Evolutionary conservation across 805 yeast species (phyloP).

Genomic region (Saccharomycopsis fibuligera): DNA sequence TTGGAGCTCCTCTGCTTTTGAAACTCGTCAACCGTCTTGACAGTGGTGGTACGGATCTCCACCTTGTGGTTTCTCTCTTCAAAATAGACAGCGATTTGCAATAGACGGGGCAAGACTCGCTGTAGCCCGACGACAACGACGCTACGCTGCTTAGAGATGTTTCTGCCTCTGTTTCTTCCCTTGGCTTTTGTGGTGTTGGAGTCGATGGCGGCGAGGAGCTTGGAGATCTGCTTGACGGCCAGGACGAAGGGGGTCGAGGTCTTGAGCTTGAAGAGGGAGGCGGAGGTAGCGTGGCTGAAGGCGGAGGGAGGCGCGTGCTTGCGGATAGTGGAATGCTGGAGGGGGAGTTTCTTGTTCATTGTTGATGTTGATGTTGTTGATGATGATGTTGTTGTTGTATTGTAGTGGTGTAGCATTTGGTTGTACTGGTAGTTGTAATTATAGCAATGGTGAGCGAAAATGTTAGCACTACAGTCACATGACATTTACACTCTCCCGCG

Average conservation of each 20-base stretch:
- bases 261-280: conserved; percentile 51
- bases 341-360: too few species aligned
- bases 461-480: too few species aligned
- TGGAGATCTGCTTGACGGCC: conserved; percentile 59
- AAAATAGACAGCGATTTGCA: conserved; percentile 58
- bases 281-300: conserved; percentile 38
- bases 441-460: too few species aligned
- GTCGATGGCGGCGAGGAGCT: conserved; percentile 33
- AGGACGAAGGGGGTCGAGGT: conserved; percentile 66
- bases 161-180: conserved; percentile 26
- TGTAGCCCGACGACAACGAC: conserved; percentile 74
- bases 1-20: conserved; percentile 26
- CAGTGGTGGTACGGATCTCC: conserved; percentile 57
- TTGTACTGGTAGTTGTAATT: too few species aligned
- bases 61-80: conserved; percentile 46
- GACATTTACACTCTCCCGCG: too few species aligned
- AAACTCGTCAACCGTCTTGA: conserved; percentile 70
- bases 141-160: conserved; percentile 29
- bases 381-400: too few species aligned
- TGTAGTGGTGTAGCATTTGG: too few species aligned
- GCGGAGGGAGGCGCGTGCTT: conserved; percentile 49
- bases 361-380: too few species aligned
- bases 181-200: conserved; percentile 35
- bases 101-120: conserved; percentile 53
- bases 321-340: too few species aligned